Percentiles rank a stretch among this genome's conserved stretches.
Evolutionary conservation across 108 stramenopile genomes (phyloP).

Genomic region (Cyclostephanos tholiformis): DNA sequence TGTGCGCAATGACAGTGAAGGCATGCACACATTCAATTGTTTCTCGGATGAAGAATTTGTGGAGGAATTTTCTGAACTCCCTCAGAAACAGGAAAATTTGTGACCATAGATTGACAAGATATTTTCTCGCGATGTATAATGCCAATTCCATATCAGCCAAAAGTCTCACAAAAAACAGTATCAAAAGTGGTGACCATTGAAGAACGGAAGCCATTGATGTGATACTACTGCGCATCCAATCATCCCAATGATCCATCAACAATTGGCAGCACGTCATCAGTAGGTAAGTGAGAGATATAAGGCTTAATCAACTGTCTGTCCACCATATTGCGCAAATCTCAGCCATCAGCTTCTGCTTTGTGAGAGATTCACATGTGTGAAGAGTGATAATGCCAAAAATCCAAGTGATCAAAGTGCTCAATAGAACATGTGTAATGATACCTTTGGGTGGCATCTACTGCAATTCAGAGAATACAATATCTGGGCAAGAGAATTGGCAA

Average conservation of each 20-base stretch:
- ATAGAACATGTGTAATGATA: neutral
- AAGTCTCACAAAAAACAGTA: too few species aligned
- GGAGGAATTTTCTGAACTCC: too few species aligned
- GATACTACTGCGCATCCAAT: too few species aligned
- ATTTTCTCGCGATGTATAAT: too few species aligned
- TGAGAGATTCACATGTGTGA: neutral
- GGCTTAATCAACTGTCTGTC: neutral
- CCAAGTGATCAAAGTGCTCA: neutral
- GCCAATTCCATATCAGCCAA: too few species aligned
- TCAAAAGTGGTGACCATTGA: too few species aligned
- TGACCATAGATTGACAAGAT: too few species aligned
- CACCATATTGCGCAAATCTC: neutral
- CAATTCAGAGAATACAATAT: neutral
- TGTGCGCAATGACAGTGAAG: neutral
- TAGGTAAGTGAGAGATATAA: neutral
- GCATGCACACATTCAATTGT: too few species aligned
- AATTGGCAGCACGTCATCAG: too few species aligned
- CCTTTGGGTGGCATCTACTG: neutral
- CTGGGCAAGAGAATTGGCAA: neutral
- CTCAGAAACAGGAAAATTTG: too few species aligned
- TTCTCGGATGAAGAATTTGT: too few species aligned
- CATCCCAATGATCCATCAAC: neutral
- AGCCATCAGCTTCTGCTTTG: neutral
- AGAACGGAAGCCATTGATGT: too few species aligned
- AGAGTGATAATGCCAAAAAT: neutral